A percentile compares a stretch with the other conserved stretches of the same genome.
phyloP scores from a whole-genome alignment of 2,329 filamentous ascomycete genomes.

The Neurospora sp. region DNA sequence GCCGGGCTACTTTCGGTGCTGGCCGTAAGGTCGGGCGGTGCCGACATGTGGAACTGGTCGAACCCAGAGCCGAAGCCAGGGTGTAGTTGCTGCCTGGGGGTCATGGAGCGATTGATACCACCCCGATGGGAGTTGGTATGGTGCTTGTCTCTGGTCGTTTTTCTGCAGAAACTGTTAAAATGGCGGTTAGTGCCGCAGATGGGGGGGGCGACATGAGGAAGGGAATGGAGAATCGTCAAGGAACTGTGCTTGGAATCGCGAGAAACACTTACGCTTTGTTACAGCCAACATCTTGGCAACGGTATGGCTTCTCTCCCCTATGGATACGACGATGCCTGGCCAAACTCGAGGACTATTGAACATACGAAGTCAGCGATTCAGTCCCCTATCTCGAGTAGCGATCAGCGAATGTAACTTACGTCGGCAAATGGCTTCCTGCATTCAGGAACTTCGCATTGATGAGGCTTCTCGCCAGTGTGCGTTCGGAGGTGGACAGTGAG shows the following conservation, averaged over 20 bases:
- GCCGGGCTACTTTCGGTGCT: slow-evolving; percentile 47
- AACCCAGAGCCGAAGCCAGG: not conserved
- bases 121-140: slow-evolving; percentile 52
- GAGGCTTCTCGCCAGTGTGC: slow-evolving; percentile 63
- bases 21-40: slow-evolving; percentile 31
- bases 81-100: not conserved
- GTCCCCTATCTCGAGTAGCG: not conserved
- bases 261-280: slow-evolving; percentile 42
- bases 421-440: slow-evolving; percentile 63
- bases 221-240: not conserved
- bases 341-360: slow-evolving; percentile 49
- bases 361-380: slow-evolving; percentile 22
- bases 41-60: not conserved
- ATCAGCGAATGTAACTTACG: slow-evolving; percentile 32
- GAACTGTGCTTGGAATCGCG: not conserved
- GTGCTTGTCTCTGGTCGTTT: slow-evolving; percentile 62
- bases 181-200: slow-evolving; percentile 12
- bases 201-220: not conserved
- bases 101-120: slow-evolving; percentile 38
- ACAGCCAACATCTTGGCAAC: slow-evolving; percentile 51
- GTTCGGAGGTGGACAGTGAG: slow-evolving; percentile 62
- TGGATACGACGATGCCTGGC: slow-evolving; percentile 57
- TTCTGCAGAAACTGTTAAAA: slow-evolving; percentile 52
- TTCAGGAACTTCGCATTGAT: slow-evolving; percentile 54
- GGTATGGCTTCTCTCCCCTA: slow-evolving; percentile 57